Conservation (phyloP, 2,329 filamentous ascomycete genomes). For the Dothistroma pini region DNA sequence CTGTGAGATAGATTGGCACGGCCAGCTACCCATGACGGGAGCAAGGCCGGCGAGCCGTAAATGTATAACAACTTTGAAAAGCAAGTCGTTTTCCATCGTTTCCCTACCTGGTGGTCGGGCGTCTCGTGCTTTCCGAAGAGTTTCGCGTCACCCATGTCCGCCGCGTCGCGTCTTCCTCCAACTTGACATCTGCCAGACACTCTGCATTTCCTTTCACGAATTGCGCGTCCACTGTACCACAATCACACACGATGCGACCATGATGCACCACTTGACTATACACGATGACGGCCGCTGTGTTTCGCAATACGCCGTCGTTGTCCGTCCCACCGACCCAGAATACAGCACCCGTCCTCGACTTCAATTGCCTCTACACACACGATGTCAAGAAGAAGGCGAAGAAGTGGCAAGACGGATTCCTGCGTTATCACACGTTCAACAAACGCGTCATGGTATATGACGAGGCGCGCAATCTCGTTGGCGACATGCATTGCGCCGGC, state of each 20-base stretch:
- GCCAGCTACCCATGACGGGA: background rate
- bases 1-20: background rate
- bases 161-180: background rate
- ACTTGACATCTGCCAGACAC: background rate
- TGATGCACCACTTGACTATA: background rate
- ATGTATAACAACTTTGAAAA: background rate
- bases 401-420: slow-evolving; percentile 85
- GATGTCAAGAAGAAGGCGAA: slow-evolving; percentile 85
- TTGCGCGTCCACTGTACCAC: background rate
- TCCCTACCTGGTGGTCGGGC: too few species aligned
- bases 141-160: background rate
- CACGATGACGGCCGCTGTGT: slow-evolving; percentile 33
- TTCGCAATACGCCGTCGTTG: slow-evolving; percentile 36
- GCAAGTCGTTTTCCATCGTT: background rate
- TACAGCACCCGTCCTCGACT: slow-evolving; percentile 74
- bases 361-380: slow-evolving; percentile 79
- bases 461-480: slow-evolving; percentile 72
- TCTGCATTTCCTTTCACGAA: background rate
- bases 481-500: slow-evolving; percentile 77
- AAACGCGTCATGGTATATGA: slow-evolving; percentile 88
- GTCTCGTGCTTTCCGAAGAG: background rate
- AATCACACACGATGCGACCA: background rate
- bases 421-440: slow-evolving; percentile 89
- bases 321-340: slow-evolving; percentile 53
- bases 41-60: background rate